Evolutionary conservation across 345 rosid genomes (phyloP), one percentile per base, ranked within the genome.

Genomic region (Populus simonii): DNA sequence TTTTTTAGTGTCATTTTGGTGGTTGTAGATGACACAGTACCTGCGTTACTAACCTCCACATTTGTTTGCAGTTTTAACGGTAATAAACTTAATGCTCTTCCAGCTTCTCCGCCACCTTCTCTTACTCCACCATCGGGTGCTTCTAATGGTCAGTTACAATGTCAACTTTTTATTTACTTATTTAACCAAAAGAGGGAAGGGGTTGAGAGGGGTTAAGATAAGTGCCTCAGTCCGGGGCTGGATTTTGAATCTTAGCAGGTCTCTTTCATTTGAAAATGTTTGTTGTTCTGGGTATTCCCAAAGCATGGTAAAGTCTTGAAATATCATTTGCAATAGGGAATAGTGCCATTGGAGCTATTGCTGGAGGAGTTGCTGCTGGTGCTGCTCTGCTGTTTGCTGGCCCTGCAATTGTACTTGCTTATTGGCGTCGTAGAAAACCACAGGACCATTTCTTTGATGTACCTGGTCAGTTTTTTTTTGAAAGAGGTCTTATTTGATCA

Each of bases 331-430:
- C 62, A 80, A 76, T 76, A 96, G 98, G 89, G 83, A 80, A 79
- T 68, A 87, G 83, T 82, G 85, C 82, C 47, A 95, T 92, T 78
- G 97, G 96, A 81, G 89, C 93, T 76, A 96, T 93, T 81, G 98
- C 97, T 33, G 98, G 98, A 43, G 99, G 99, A 72, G 99, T 96
- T 75, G 98, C 97, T 80, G 98, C 98, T 59, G 98, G 97, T 72
- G 97, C 98, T 82, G 96, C 96, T 68, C 85, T 96, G 85, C 84
- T 96, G 75, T 93, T 96, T 84, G 98, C 98, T 65, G 94, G 88
- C 61, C 98, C 98, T 33, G 98, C 96, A 83, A 86, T 96, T 69
- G 92, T 90, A 61, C 90, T 96, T 81, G 94, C 93, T 55, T 89
- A 73, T 80, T 90, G 92, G 93, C 80, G 91, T 78, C 82, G 89